These are phyloP conservation scores for Samsoniella hepiali DNA, from an alignment of 2,329 filamentous ascomycete genomes.

Conservation along the genomic window DNA sequence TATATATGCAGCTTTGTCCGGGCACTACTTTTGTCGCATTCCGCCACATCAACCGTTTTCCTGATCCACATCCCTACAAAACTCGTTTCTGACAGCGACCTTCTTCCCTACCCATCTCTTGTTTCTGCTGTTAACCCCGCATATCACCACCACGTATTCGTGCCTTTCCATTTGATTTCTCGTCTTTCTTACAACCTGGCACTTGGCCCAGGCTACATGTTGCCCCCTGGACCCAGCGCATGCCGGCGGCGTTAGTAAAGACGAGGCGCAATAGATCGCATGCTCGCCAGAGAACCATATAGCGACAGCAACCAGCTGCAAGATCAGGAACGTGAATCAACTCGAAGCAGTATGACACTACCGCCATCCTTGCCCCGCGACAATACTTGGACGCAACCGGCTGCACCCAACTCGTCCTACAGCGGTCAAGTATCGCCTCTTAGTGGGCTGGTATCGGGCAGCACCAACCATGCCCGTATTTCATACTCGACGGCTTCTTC, in stretches of 20 bases:
- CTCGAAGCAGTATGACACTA: neutral
- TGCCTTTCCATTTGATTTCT: neutral
- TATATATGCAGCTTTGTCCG: constrained; percentile 10
- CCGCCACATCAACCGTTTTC: constrained; percentile 3
- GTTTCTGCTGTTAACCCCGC: neutral
- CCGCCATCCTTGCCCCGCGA: neutral
- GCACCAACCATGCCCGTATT: neutral
- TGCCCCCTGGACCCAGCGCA: neutral
- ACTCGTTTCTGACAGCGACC: neutral
- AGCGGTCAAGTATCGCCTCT: constrained; percentile 52
- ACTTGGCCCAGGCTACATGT: neutral
- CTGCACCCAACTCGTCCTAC: constrained; percentile 29
- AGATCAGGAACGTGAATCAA: neutral
- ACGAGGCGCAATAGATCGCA: neutral
- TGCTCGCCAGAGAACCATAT: neutral
- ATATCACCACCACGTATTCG: neutral
- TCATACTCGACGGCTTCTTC: constrained; percentile 44
- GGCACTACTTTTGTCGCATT: neutral
- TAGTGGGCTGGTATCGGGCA: constrained; percentile 42
- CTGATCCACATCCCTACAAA: neutral
- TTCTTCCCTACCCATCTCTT: neutral
- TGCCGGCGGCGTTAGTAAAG: constrained; percentile 4
- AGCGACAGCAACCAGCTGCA: neutral
- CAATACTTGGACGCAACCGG: constrained; percentile 20
- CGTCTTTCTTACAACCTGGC: neutral